A percentile compares a stretch with the other conserved stretches of the same genome.
phyloP scores from a whole-genome alignment of 257 asterid species.

The Gardenia jasminoides region DNA sequence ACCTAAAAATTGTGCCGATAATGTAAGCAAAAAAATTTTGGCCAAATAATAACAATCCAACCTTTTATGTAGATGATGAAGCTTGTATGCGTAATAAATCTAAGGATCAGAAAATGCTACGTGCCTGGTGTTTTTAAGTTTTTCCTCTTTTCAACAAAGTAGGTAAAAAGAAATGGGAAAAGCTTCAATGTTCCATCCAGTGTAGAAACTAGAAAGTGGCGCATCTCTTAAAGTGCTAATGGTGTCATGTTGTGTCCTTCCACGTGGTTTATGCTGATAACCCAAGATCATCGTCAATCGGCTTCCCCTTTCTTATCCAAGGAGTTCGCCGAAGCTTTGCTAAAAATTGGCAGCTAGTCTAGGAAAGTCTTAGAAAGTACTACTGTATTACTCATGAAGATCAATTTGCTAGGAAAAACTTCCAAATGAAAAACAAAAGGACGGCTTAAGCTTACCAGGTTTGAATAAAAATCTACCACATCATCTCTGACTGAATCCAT shows the following conservation, averaged over 20 bases:
- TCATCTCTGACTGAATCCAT: constrained; percentile 88
- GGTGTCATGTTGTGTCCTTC: too few species aligned
- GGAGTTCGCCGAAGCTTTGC: neutral
- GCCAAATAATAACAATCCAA: too few species aligned
- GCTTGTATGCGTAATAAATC: neutral
- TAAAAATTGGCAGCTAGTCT: neutral
- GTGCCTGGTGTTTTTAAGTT: neutral
- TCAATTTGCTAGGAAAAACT: neutral
- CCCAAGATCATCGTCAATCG: neutral
- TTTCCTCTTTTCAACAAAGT: too few species aligned
- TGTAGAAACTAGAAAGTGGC: too few species aligned
- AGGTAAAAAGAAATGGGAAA: too few species aligned
- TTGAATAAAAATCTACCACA: constrained; percentile 60
- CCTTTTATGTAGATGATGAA: neutral
- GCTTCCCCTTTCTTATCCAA: too few species aligned
- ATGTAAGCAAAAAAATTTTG: too few species aligned
- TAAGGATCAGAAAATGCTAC: neutral
- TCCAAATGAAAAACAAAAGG: neutral
- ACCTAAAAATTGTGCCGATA: too few species aligned
- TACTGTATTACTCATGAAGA: too few species aligned
- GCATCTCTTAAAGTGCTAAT: too few species aligned
- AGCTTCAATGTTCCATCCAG: too few species aligned
- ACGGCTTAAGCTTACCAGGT: constrained; percentile 36
- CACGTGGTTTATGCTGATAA: neutral
- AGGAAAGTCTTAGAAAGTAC: too few species aligned